Base-by-base conservation (phyloP, 805 yeast species). In the Lachancea dasiensis region DNA sequence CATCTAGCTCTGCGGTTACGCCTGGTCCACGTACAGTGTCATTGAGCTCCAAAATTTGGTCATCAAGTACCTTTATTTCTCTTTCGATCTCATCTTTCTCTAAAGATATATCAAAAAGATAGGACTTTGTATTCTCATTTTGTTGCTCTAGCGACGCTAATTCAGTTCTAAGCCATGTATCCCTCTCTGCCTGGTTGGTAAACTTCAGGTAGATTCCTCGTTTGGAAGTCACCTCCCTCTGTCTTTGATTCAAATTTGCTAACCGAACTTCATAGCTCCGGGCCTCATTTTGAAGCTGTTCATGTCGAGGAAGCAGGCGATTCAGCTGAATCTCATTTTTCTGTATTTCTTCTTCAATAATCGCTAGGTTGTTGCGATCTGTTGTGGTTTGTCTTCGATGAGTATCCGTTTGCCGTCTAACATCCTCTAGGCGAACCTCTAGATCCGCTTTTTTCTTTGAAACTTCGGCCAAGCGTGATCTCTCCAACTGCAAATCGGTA, bases 181-280 rank as follows among this genome's bases (percentile, higher is more conserved):
- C 81, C 45, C 96, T 70, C 41, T 84, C 81, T 2, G 59, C 51
- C 44, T 69, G 69, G 11, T 72, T 58, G 1, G 56, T 45, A 49
- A 86, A 87, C 45, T 75, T 72, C 18, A 77, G 68, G 41, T 72
- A 73, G 35, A 87, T 75, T 28, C 83, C 85, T 49, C 79, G 83
- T 51, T 86, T 89, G 6, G 82, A 67, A 34, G 81, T 73, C 4
- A 89, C 56, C 11, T 69, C 60, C 46, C 82, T 66, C 56, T 82
- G 87, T 20, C 61, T 69, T 6, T 76, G 63, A 36, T 67, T 70
- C 16, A 70, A 48, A n/a, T 64, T 60, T 3, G 60, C 39, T 6
- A 79, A 55, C 33, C 66, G 49, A 3, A 54, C 48, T 38, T 72
- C 71, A 22, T 70, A 44, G 3, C 47, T 46, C 0, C 49, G 24